These are phyloP conservation scores for Colletotrichum eremochloae DNA, from an alignment of 2,329 filamentous ascomycete genomes.

Conservation along the genomic window DNA sequence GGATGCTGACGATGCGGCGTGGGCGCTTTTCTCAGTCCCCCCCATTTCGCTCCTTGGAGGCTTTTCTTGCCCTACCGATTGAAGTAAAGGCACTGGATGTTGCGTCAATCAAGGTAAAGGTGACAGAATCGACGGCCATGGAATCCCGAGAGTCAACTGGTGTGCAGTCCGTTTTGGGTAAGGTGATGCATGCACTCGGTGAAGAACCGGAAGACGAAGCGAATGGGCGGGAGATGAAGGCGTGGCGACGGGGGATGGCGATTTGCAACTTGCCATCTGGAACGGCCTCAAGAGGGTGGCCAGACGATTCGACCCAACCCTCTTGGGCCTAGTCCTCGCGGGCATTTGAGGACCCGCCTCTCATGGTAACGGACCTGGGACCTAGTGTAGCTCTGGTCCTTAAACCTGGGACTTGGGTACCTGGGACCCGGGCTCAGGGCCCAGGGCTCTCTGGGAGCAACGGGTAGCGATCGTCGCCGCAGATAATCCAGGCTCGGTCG, in stretches of 20 bases:
- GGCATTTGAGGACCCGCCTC: conserved; percentile 38
- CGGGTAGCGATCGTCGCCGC: conserved; percentile 38
- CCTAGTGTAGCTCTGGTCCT: conserved; percentile 13
- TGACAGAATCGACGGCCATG: neutral
- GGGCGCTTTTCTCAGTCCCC: neutral
- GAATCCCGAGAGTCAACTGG: neutral
- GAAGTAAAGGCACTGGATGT: neutral
- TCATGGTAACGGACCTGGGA: conserved; percentile 26
- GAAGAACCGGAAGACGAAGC: conserved; percentile 14
- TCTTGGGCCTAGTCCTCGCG: conserved; percentile 31
- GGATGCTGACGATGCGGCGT: conserved; percentile 6
- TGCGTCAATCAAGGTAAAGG: neutral
- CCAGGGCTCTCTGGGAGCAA: conserved; percentile 21
- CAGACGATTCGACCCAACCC: conserved; percentile 27
- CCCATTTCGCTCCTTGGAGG: neutral
- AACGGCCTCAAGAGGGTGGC: conserved; percentile 10
- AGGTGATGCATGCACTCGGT: conserved; percentile 10
- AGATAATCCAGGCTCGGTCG: conserved; percentile 22
- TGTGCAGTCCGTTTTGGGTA: neutral
- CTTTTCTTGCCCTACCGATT: neutral
- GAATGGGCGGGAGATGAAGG: neutral
- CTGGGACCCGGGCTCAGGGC: conserved; percentile 34
- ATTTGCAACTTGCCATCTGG: conserved; percentile 30
- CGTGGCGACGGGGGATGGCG: conserved; percentile 17
- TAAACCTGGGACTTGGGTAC: conserved; percentile 34